Percentiles rank a stretch among this genome's conserved stretches.
Evolutionary conservation across 2,329 filamentous ascomycete genomes (phyloP).

Genomic region (Pyrenophora graminea): DNA sequence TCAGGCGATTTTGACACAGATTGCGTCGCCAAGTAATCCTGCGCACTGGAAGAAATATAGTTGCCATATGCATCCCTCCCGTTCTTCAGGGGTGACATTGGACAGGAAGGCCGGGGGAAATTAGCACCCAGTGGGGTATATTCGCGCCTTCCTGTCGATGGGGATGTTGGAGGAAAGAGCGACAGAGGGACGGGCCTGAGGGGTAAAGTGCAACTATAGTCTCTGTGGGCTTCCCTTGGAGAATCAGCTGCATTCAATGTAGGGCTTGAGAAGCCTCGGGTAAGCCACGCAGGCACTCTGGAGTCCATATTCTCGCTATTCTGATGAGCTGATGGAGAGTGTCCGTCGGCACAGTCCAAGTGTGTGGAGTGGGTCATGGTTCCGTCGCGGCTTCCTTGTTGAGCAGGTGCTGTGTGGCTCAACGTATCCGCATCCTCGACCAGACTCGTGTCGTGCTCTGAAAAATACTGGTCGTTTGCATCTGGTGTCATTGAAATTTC

Average conservation of each 20-base stretch:
- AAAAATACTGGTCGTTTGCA: no score
- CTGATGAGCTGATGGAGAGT: not conserved
- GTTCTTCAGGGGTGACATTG: slow-evolving; percentile 16
- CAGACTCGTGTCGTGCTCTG: not conserved
- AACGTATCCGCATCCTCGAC: not conserved
- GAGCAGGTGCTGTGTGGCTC: not conserved
- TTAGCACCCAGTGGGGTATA: slow-evolving; percentile 2
- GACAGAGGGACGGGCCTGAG: slow-evolving; percentile 1
- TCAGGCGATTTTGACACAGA: not conserved
- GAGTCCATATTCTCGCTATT: not conserved
- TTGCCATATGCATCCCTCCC: slow-evolving; percentile 22
- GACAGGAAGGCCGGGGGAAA: not conserved
- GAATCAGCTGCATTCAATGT: not conserved
- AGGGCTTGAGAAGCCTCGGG: not conserved
- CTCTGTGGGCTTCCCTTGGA: not conserved
- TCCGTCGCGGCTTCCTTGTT: not conserved
- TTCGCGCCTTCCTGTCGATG: slow-evolving; percentile 8
- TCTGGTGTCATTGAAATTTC: no score
- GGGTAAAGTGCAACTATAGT: not conserved
- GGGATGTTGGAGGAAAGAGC: slow-evolving; percentile 5
- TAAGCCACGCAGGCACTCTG: slow-evolving; percentile 9
- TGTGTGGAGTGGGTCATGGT: not conserved
- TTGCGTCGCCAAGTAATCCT: slow-evolving; percentile 6
- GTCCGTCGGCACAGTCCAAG: not conserved
- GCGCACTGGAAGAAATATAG: slow-evolving; percentile 15